Conservation (phyloP, 805 yeast species). For the Kuraishia ogatae region DNA sequence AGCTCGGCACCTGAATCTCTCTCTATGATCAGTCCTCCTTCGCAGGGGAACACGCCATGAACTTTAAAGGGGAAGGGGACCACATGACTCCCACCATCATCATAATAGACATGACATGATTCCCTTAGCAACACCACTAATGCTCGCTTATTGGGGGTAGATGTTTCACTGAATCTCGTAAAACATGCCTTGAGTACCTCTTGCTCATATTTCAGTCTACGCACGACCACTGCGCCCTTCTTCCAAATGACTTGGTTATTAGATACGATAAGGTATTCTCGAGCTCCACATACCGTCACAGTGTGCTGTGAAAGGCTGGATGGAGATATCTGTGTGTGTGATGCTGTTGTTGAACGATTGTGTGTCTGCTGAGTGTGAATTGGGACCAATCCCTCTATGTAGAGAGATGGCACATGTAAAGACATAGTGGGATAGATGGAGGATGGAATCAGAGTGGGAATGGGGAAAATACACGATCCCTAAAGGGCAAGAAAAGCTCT, state of each 20-base stretch:
- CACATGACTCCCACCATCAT: slow-evolving; percentile 48
- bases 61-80: slow-evolving; percentile 66
- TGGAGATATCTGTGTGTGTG: not conserved
- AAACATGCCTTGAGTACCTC: slow-evolving; percentile 54
- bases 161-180: slow-evolving; percentile 33
- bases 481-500: too few species aligned
- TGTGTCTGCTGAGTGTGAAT: not conserved
- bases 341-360: not conserved
- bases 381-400: not conserved
- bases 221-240: slow-evolving; percentile 38
- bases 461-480: too few species aligned
- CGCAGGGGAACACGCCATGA: slow-evolving; percentile 51
- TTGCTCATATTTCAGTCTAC: slow-evolving; percentile 41
- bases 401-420: not conserved
- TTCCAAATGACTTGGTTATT: slow-evolving; percentile 35
- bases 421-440: not conserved
- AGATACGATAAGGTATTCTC: not conserved
- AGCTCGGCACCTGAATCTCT: slow-evolving; percentile 15
- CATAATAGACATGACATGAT: slow-evolving; percentile 53
- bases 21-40: slow-evolving; percentile 61
- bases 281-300: not conserved
- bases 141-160: slow-evolving; percentile 21
- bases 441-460: not conserved
- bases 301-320: too few species aligned
- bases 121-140: slow-evolving; percentile 56